Conservation (phyloP, 75 land plant species). For the Picea glauca region DNA sequence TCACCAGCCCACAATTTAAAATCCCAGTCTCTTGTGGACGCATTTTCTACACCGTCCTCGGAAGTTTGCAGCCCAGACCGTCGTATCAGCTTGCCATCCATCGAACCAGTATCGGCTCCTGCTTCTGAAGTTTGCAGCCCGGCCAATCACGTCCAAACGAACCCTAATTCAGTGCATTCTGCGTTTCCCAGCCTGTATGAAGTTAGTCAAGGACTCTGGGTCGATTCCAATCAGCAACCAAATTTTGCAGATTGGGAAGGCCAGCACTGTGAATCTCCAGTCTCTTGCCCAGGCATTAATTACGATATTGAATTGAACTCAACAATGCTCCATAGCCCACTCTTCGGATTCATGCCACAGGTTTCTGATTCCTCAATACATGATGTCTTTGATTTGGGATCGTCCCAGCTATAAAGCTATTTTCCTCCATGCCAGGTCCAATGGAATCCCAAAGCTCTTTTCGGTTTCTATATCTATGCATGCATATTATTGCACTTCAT, state of each 20-base stretch:
- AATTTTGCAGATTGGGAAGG: background rate
- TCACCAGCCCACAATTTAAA: background rate
- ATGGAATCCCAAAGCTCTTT: background rate
- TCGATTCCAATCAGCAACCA: constrained; percentile 9
- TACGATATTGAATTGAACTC: background rate
- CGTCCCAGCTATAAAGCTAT: constrained; percentile 1
- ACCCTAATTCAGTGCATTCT: background rate
- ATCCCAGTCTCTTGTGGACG: constrained; percentile 5
- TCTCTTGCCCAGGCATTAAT: background rate
- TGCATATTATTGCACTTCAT: constrained; percentile 1
- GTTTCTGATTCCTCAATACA: constrained; percentile 9
- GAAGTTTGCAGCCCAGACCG: constrained; percentile 19
- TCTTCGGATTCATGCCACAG: constrained; percentile 8
- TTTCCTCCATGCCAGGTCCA: background rate
- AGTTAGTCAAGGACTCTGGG: constrained; percentile 12
- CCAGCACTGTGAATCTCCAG: constrained; percentile 4
- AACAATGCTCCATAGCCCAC: constrained; percentile 6
- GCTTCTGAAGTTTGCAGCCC: constrained; percentile 12
- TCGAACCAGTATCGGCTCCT: background rate
- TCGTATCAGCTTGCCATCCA: background rate
- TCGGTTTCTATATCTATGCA: background rate
- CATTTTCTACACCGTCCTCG: constrained; percentile 13
- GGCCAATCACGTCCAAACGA: background rate
- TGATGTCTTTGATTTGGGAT: constrained; percentile 9
- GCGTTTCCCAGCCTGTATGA: constrained; percentile 11